A percentile compares a stretch with the other conserved stretches of the same genome.
Evolutionary conservation across 805 yeast species (phyloP).

Genomic region (Wickerhamomyces canadensis): DNA sequence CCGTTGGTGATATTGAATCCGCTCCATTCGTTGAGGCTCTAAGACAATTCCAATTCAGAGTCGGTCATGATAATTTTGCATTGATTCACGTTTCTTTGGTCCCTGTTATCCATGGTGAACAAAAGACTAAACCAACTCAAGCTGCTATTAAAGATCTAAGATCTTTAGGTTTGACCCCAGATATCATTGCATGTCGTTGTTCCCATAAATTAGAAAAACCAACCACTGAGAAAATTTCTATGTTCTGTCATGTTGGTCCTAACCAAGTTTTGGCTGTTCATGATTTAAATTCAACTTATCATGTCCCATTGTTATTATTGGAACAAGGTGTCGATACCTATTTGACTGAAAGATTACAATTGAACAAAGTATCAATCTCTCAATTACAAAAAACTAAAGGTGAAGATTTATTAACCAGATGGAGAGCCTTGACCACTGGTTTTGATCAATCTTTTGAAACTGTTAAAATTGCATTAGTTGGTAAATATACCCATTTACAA

Average conservation of each 20-base stretch:
- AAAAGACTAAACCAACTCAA: constrained; percentile 98
- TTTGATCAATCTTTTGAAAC: constrained; percentile 81
- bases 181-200: constrained; percentile 98
- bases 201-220: constrained; percentile 71
- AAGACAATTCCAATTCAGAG: constrained; percentile 97
- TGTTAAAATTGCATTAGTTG: constrained; percentile 93
- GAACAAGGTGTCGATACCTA: constrained; percentile 81
- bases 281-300: constrained; percentile 95
- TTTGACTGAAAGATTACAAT: constrained; percentile 60
- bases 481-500: constrained; percentile 92
- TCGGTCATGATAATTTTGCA: constrained; percentile 90
- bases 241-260: constrained; percentile 99
- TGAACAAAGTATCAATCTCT: constrained; percentile 42
- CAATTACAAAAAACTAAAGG: constrained; percentile 60
- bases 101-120: constrained; percentile 98
- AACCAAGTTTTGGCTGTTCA: constrained; percentile 96
- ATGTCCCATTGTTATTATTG: constrained; percentile 86
- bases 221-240: constrained; percentile 93
- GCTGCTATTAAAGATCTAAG: constrained; percentile 97
- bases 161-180: constrained; percentile 90
- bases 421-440: constrained; percentile 74
- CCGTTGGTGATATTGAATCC: constrained; percentile 98
- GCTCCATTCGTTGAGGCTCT: constrained; percentile 99
- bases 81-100: constrained; percentile 94
- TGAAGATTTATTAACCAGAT: constrained; percentile 57